Conservation (phyloP, 169 alveolate species). For the Eimeria sp. region DNA sequence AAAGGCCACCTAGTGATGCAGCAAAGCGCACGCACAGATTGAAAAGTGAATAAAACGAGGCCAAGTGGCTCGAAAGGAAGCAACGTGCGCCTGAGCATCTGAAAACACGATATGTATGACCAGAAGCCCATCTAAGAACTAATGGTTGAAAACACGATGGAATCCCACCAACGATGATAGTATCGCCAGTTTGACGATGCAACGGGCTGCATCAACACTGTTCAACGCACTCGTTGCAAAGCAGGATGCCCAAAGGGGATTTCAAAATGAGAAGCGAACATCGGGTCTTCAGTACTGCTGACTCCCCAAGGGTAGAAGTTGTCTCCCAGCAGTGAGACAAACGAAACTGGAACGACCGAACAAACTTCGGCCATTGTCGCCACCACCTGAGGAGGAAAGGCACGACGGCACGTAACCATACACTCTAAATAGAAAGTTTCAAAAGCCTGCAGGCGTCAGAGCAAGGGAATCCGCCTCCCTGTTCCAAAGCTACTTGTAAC, state of each 20-base stretch:
- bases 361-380: not conserved
- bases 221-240: conserved; percentile 7
- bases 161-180: not conserved
- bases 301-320: conserved; percentile 72
- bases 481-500: not conserved
- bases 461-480: not conserved
- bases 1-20: conserved; percentile 62
- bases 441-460: not conserved
- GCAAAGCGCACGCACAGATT: not conserved
- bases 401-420: not conserved
- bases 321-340: conserved; percentile 67
- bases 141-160: not conserved
- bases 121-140: not conserved
- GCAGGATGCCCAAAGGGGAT: conserved; percentile 54
- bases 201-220: not conserved
- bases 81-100: not conserved
- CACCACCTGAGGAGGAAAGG: not conserved
- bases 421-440: not conserved
- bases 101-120: not conserved
- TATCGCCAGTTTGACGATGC: no score
- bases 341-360: conserved; percentile 36
- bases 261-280: not conserved
- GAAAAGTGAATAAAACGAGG: not conserved
- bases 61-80: not conserved
- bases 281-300: not conserved